These are phyloP conservation scores for Arctostaphylos glauca DNA, from an alignment of 148 eudicot species.

Conservation along the genomic window DNA sequence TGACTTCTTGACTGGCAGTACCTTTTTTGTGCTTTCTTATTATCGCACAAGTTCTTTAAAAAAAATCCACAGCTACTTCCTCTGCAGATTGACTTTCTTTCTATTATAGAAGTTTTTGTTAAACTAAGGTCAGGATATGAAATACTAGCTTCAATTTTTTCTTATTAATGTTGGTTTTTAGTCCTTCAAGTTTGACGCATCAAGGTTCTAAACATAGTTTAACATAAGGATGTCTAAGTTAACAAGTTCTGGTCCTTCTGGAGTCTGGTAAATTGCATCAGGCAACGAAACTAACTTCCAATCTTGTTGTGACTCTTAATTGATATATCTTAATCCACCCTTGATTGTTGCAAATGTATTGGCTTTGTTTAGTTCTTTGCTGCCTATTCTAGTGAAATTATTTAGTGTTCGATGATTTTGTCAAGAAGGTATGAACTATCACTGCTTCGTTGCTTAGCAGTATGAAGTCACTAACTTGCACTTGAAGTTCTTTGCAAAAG, in stretches of 20 bases:
- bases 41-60: not conserved
- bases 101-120: not conserved
- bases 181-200: not conserved
- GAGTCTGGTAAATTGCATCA: not conserved
- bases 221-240: not conserved
- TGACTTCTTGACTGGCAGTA: not conserved
- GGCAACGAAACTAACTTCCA: not conserved
- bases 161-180: not conserved
- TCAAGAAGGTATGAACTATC: not conserved
- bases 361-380: not conserved
- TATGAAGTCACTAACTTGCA: not conserved
- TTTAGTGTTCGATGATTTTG: not conserved
- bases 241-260: not conserved
- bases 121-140: not conserved
- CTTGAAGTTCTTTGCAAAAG: not conserved
- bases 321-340: not conserved
- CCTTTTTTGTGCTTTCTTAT: not conserved
- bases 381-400: not conserved
- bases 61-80: not conserved
- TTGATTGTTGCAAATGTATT: not conserved
- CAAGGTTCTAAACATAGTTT: not conserved
- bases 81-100: conserved; percentile 14
- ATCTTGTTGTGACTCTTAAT: not conserved
- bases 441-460: not conserved
- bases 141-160: not conserved